Percentiles rank a stretch among this genome's conserved stretches.
phyloP scores from a whole-genome alignment of 202 grass and related monocot genomes.

The Cymbopogon flexuosus region DNA sequence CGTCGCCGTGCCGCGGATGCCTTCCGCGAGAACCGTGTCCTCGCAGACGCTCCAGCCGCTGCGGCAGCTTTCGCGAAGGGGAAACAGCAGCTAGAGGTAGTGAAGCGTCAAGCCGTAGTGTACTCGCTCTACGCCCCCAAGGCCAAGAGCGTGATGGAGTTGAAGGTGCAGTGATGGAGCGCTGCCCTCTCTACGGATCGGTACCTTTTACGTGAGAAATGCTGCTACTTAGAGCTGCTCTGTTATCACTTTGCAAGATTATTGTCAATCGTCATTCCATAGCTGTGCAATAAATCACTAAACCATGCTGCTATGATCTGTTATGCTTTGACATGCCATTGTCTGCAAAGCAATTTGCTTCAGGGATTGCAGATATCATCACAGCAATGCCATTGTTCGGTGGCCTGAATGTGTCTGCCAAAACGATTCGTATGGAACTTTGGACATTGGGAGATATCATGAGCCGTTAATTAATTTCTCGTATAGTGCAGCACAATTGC shows the following conservation, averaged over 20 bases:
- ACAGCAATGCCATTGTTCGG: neutral
- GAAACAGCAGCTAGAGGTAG: conserved; percentile 68
- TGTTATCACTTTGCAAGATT: conserved; percentile 6
- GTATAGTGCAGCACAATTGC: neutral
- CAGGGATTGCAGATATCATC: neutral
- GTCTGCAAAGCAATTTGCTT: conserved; percentile 6
- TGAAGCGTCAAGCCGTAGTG: conserved; percentile 60
- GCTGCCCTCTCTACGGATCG: neutral
- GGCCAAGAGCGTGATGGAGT: conserved; percentile 67
- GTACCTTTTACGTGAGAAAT: neutral
- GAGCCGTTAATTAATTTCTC: neutral
- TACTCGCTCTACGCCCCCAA: conserved; percentile 73
- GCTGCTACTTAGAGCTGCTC: neutral
- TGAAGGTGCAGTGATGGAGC: conserved; percentile 46
- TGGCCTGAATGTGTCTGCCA: neutral
- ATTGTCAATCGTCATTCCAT: neutral
- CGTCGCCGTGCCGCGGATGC: conserved; percentile 52
- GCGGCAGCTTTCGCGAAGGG: conserved; percentile 57
- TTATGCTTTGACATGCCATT: neutral
- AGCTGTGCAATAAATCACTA: neutral
- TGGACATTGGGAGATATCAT: neutral
- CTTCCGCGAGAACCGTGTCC: conserved; percentile 59
- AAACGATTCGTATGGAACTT: neutral
- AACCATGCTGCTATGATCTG: too few species aligned
- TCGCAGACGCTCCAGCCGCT: conserved; percentile 38